Conservation (phyloP, 257 asterid species). For the Penstemon davidsonii region DNA sequence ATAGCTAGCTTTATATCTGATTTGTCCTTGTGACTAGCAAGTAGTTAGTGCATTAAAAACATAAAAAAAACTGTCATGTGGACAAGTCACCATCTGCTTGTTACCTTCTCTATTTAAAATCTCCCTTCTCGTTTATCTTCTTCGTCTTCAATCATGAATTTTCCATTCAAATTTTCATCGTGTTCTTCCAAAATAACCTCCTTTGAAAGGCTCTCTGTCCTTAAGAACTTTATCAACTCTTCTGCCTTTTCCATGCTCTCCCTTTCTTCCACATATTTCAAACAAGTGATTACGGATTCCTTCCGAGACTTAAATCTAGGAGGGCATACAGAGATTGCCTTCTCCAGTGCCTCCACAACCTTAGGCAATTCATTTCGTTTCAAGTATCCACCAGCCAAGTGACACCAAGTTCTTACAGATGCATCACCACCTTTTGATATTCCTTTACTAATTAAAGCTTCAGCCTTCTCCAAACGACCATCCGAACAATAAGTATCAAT, state of each 20-base stretch:
- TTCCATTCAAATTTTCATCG: slow-evolving; percentile 11
- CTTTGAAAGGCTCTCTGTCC: slow-evolving; percentile 27
- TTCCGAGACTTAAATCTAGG: slow-evolving; percentile 34
- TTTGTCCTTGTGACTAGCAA: neutral
- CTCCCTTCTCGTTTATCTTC: neutral
- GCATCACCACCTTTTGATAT: slow-evolving; percentile 52
- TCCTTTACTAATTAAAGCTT: slow-evolving; percentile 41
- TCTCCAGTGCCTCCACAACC: slow-evolving; percentile 54
- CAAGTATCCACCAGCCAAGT: slow-evolving; percentile 55
- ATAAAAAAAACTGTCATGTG: neutral
- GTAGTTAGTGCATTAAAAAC: neutral
- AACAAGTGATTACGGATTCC: slow-evolving; percentile 47
- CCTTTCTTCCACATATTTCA: slow-evolving; percentile 44
- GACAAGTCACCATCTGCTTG: neutral
- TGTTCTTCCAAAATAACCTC: slow-evolving; percentile 30
- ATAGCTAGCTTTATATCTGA: neutral
- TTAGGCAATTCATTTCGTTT: slow-evolving; percentile 34
- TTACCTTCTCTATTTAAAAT: neutral
- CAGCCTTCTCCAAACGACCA: slow-evolving; percentile 56
- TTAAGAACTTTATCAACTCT: slow-evolving; percentile 39
- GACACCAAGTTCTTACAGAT: slow-evolving; percentile 49
- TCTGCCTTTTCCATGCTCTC: slow-evolving; percentile 41
- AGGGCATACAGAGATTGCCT: slow-evolving; percentile 52
- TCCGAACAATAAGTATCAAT: slow-evolving; percentile 52
- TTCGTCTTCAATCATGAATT: slow-evolving; percentile 17